These are phyloP conservation scores for Penicillium digitatum DNA, from an alignment of 2,329 filamentous ascomycete genomes.

Conservation along the genomic window DNA sequence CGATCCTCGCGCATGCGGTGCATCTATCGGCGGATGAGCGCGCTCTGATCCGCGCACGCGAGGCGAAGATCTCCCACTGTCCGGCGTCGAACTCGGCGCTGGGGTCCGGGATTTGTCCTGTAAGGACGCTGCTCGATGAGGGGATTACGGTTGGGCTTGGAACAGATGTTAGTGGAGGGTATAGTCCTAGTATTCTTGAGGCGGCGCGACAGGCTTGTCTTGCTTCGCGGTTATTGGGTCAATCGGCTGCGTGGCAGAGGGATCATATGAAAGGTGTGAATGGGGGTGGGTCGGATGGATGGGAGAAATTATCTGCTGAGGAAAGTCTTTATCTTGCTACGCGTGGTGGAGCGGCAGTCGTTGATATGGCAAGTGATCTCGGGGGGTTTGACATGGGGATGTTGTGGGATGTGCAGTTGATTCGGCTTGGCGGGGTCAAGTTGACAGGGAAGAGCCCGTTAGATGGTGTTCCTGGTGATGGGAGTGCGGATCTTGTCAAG, in stretches of 20 bases:
- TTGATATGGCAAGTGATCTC: conserved; percentile 67
- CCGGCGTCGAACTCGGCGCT: conserved; percentile 75
- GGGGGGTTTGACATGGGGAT: conserved; percentile 82
- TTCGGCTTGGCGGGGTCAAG: conserved; percentile 56
- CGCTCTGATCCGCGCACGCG: conserved; percentile 56
- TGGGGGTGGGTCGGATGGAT: conserved; percentile 38
- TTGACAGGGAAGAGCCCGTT: conserved; percentile 19
- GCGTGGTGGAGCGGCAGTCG: conserved; percentile 75
- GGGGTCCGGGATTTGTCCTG: conserved; percentile 71
- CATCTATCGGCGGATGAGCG: conserved; percentile 69
- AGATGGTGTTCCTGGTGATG: background rate
- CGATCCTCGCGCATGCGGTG: conserved; percentile 80
- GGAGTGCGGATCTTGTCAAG: conserved; percentile 27
- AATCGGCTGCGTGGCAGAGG: conserved; percentile 35
- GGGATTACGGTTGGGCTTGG: conserved; percentile 80
- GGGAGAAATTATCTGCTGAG: conserved; percentile 70
- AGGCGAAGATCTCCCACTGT: conserved; percentile 74
- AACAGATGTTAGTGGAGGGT: conserved; percentile 87
- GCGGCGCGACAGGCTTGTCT: conserved; percentile 77
- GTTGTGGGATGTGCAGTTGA: conserved; percentile 86
- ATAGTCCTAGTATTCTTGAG: conserved; percentile 74
- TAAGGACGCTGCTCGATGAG: conserved; percentile 68
- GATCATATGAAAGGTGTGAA: conserved; percentile 19
- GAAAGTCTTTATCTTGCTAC: conserved; percentile 86
- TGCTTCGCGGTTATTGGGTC: conserved; percentile 65